These are phyloP conservation scores for Verticillium albo-atrum DNA, from an alignment of 2,329 filamentous ascomycete genomes.

Conservation along the genomic window DNA sequence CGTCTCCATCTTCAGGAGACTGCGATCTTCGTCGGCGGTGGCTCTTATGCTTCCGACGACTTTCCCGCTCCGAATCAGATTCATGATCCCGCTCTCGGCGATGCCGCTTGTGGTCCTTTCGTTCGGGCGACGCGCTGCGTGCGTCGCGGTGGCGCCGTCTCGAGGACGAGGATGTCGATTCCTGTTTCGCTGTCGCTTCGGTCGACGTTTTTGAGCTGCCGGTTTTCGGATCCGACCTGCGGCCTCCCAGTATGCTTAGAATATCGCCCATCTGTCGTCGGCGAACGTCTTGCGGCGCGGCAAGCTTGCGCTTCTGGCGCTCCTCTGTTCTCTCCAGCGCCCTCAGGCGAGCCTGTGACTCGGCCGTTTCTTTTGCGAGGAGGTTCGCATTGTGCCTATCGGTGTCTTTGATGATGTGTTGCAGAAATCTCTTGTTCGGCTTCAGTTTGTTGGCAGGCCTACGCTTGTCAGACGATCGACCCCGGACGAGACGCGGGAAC, in stretches of 20 bases:
- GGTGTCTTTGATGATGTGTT: constrained; percentile 82
- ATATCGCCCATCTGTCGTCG: constrained; percentile 58
- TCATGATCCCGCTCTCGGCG: constrained; percentile 4
- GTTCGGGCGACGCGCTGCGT: constrained; percentile 9
- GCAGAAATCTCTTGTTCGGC: constrained; percentile 86
- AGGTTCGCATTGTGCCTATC: constrained; percentile 86
- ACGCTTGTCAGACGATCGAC: constrained; percentile 11
- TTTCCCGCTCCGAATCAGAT: constrained; percentile 6
- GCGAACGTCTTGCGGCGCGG: constrained; percentile 46
- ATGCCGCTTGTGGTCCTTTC: neutral
- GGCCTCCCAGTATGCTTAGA: constrained; percentile 49
- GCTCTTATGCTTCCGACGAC: constrained; percentile 9
- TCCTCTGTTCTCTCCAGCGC: constrained; percentile 49
- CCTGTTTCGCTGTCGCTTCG: neutral
- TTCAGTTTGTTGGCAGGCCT: constrained; percentile 70
- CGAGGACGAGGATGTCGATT: neutral
- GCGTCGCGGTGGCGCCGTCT: constrained; percentile 2
- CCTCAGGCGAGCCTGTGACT: constrained; percentile 67
- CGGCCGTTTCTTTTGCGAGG: constrained; percentile 76
- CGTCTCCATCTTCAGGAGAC: constrained; percentile 22
- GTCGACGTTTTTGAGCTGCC: constrained; percentile 4
- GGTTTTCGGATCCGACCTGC: constrained; percentile 13
- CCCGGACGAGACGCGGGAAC: too few relatives aligned
- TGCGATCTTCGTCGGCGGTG: constrained; percentile 18
- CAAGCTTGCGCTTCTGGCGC: constrained; percentile 38